Conservation (phyloP, 768 basidiomycete species). For the Lactifluus pinguis region DNA sequence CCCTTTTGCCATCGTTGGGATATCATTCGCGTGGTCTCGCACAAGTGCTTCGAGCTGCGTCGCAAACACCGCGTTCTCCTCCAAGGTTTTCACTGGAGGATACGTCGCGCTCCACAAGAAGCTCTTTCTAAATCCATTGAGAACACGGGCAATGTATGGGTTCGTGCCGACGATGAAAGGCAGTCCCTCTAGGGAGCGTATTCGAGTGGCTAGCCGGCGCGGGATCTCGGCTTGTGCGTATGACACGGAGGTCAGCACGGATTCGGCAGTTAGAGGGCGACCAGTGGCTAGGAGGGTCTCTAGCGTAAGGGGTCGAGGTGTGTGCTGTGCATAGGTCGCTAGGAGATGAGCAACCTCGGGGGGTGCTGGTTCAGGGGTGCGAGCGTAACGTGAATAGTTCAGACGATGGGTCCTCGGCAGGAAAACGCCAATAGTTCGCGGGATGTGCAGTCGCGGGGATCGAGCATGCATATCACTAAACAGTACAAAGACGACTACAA, state of each 20-base stretch:
- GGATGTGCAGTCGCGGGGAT: neutral
- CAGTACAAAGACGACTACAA: neutral
- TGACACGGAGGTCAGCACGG: constrained; percentile 63
- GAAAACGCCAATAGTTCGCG: neutral
- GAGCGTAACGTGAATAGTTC: constrained; percentile 17
- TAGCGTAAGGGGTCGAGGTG: constrained; percentile 62
- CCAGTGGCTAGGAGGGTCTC: constrained; percentile 68
- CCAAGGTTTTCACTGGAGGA: constrained; percentile 51
- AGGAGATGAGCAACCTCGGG: constrained; percentile 51
- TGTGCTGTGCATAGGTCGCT: constrained; percentile 50
- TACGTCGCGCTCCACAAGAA: constrained; percentile 63
- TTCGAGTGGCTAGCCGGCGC: constrained; percentile 62
- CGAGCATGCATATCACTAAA: constrained; percentile 1
- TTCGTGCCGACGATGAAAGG: constrained; percentile 89
- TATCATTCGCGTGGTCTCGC: constrained; percentile 73
- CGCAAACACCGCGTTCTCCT: constrained; percentile 63
- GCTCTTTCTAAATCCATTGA: constrained; percentile 59
- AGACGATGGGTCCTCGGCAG: neutral
- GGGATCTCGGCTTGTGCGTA: constrained; percentile 74
- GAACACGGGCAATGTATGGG: constrained; percentile 68
- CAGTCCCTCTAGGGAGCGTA: constrained; percentile 62
- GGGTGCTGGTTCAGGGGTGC: constrained; percentile 41
- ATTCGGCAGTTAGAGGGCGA: constrained; percentile 59
- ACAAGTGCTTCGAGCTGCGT: constrained; percentile 63
- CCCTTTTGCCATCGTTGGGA: constrained; percentile 89